Conservation (phyloP, 1,284 basidiomycete species). For the Marasmius fiardii region DNA sequence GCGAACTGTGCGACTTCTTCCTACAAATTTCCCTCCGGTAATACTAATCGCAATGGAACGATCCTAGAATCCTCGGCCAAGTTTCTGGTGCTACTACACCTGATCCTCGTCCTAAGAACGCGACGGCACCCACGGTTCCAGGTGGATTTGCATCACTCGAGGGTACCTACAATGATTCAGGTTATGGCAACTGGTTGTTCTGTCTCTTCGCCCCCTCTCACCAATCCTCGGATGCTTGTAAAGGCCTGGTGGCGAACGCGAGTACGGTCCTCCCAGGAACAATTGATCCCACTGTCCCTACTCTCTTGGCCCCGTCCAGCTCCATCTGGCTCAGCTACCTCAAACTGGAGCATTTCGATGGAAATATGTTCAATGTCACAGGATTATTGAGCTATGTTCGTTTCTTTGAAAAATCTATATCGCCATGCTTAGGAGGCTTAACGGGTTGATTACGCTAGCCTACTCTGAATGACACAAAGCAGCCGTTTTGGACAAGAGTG, state of each 20-base stretch:
- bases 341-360: conserved; percentile 19
- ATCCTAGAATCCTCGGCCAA: too few relatives aligned
- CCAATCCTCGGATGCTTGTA: conserved; percentile 13
- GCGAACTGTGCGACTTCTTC: conserved; percentile 14
- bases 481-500: conserved; percentile 5
- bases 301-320: conserved; percentile 19
- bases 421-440: background rate
- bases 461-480: background rate
- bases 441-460: conserved; percentile 1
- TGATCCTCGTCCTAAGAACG: conserved; percentile 9
- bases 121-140: conserved; percentile 8
- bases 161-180: conserved; percentile 17
- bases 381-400: conserved; percentile 14
- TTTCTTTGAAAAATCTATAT: background rate
- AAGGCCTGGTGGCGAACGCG: conserved; percentile 14
- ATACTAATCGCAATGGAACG: too few relatives aligned
- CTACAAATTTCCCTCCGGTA: too few relatives aligned
- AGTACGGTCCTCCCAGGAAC: conserved; percentile 18
- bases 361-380: conserved; percentile 18
- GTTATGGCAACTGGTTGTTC: conserved; percentile 17
- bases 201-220: conserved; percentile 8
- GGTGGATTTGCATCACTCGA: conserved; percentile 9
- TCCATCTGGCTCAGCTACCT: conserved; percentile 17
- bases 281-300: conserved; percentile 18
- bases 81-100: background rate